phyloP scores from a whole-genome alignment of 768 basidiomycete genomes.

The Boletus rex-veris region DNA sequence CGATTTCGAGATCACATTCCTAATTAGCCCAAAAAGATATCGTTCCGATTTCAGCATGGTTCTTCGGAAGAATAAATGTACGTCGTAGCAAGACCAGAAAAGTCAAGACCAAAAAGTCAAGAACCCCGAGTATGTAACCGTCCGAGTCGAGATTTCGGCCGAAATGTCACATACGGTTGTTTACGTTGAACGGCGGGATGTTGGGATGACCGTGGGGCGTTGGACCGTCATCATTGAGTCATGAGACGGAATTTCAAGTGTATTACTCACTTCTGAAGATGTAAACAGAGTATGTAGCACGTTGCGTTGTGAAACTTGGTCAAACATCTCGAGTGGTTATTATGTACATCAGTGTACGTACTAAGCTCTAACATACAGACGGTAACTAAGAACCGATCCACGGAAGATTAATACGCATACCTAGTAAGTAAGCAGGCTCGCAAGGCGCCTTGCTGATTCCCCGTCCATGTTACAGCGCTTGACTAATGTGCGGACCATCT shows the following conservation, averaged over 20 bases:
- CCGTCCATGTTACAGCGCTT: conserved; percentile 30
- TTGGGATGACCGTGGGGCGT: too few relatives aligned
- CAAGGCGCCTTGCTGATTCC: conserved; percentile 24
- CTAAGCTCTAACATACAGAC: too few relatives aligned
- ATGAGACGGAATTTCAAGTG: too few relatives aligned
- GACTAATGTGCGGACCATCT: conserved; percentile 19
- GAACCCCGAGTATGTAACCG: neutral
- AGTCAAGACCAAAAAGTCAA: neutral
- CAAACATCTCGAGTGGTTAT: too few relatives aligned
- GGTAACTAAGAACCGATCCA: neutral
- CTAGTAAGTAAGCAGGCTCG: conserved; percentile 7
- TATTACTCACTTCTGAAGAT: too few relatives aligned
- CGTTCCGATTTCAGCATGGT: too few relatives aligned
- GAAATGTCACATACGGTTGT: neutral
- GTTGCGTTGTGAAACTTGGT: too few relatives aligned
- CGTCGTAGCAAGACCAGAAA: neutral
- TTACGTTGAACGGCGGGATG: neutral
- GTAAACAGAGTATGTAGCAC: too few relatives aligned
- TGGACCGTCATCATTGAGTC: too few relatives aligned
- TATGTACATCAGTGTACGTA: too few relatives aligned
- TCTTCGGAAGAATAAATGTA: too few relatives aligned
- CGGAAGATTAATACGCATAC: neutral
- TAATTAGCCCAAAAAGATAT: neutral
- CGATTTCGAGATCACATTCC: neutral
- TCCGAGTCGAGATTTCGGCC: neutral